phyloP scores from a whole-genome alignment of 495 filamentous ascomycete species.

The Geopyxis carbonaria region DNA sequence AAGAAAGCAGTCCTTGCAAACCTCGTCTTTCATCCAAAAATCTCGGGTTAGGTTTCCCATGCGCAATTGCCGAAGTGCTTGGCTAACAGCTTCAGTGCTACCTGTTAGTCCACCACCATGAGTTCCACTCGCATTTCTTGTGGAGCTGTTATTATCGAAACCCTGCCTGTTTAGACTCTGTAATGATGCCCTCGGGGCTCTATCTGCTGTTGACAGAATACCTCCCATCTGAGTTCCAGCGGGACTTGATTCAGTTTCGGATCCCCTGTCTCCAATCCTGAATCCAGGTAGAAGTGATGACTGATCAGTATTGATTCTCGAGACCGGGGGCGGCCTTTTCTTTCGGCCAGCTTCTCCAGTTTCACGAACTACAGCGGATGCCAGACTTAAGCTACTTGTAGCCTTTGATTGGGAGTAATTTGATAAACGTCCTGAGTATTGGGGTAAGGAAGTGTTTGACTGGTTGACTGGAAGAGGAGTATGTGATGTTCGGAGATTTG shows the following conservation, averaged over 20 bases:
- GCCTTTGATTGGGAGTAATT: slow-evolving; percentile 4
- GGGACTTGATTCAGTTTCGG: slow-evolving; percentile 20
- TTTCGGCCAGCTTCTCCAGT: slow-evolving; percentile 11
- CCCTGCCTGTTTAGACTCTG: slow-evolving; percentile 17
- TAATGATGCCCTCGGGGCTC: slow-evolving; percentile 12
- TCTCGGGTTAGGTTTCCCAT: slow-evolving; percentile 80
- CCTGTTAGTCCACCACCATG: slow-evolving; percentile 25
- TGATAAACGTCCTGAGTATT: no score
- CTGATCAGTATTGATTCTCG: slow-evolving; percentile 21
- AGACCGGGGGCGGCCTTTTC: slow-evolving; percentile 9
- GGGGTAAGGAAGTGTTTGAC: no score
- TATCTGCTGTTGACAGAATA: no score
- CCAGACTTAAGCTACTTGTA: background rate
- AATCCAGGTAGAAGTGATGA: slow-evolving; percentile 21
- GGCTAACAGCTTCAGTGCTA: slow-evolving; percentile 42
- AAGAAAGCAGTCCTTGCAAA: slow-evolving; percentile 90
- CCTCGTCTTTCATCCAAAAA: slow-evolving; percentile 99
- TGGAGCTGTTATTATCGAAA: slow-evolving; percentile 12
- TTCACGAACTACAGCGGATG: no score
- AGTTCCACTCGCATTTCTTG: slow-evolving; percentile 9
- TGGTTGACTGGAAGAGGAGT: no score
- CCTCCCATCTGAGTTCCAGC: slow-evolving; percentile 17
- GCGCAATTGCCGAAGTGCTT: slow-evolving; percentile 48
- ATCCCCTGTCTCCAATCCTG: slow-evolving; percentile 16
- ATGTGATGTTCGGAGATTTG: no score